Base-by-base conservation (phyloP, 176 grass and related monocot genomes). In the Triticum aestivum region DNA sequence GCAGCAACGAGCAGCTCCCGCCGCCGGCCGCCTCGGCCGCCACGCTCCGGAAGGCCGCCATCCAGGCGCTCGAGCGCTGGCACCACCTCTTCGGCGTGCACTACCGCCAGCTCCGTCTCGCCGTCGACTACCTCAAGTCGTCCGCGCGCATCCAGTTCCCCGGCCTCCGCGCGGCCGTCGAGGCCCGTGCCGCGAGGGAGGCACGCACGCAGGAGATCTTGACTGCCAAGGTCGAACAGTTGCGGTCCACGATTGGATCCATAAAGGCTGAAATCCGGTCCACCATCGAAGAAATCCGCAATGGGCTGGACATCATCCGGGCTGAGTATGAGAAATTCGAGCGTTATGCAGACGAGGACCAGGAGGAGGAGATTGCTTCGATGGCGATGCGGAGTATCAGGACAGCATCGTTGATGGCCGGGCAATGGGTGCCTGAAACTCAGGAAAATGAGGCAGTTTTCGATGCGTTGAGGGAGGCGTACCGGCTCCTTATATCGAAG, bases 51-150 rank as follows among this genome's bases (percentile, higher is more conserved):
- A 89, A 94, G 88, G 88, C 89, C 81, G 82, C 88, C 44, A 87
- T 98, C 63, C 88, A 98, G 76, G 78, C 94, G 5, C 83, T 98
- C 58, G 96, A 98, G 82, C 93, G 94, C 52, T 98, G 93, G 96
- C 89, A 96, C 79, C 87, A 81, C 63, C 83, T 75, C 9, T 98
- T 94, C 38, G 93, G 93, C 4, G 88, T 87, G 67, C 85, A 98
- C 86, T 94, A 98, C 78, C 93, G 84, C 75, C 96, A 95, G 75
- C 83, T 98, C 42, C 89, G 93, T 27, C 73, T 98, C n/a, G 96
- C 91, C 1, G 91, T 94, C 29, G 74, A 94, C 41, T 95, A 98
- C 84, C 89, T 95, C 73, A 95, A 96, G 87, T 89, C 94, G 77
- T 92, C 39, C 39, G 39, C 39, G 9, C 39, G 39, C 39, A 42